phyloP scores from a whole-genome alignment of 495 filamentous ascomycete genomes.

The Lindgomyces ingoldianus region DNA sequence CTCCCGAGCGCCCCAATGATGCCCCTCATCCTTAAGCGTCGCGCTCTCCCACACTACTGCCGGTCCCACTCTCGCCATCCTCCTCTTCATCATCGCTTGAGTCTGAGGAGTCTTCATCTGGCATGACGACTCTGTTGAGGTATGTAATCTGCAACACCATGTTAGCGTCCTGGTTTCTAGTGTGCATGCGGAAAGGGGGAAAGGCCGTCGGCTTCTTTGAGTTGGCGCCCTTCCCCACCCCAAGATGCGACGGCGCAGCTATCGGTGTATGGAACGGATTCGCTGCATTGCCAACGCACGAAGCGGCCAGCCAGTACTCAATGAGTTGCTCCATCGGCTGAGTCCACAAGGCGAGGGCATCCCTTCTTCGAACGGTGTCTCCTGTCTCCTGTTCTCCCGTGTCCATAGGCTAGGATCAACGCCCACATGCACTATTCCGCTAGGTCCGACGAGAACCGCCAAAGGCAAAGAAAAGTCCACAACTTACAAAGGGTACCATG shows the following conservation, averaged over 20 bases:
- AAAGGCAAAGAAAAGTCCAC: background rate
- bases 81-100: constrained; percentile 32
- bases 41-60: background rate
- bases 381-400: background rate
- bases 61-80: background rate
- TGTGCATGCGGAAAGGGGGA: background rate
- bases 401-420: background rate
- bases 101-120: constrained; percentile 37
- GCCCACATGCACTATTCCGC: constrained; percentile 6
- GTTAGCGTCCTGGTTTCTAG: constrained; percentile 21
- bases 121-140: constrained; percentile 52
- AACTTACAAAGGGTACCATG: constrained; percentile 49
- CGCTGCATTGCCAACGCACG: constrained; percentile 33
- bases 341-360: constrained; percentile 11
- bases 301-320: constrained; percentile 6
- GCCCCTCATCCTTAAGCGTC: background rate
- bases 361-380: background rate
- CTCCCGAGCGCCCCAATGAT: background rate
- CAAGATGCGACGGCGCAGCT: constrained; percentile 9
- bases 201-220: background rate
- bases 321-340: constrained; percentile 3
- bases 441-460: background rate
- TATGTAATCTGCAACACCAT: constrained; percentile 46
- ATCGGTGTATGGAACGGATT: constrained; percentile 11
- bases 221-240: constrained; percentile 17